Base-by-base conservation (phyloP, 2,329 filamentous ascomycete species). In the Alternaria sp. region DNA sequence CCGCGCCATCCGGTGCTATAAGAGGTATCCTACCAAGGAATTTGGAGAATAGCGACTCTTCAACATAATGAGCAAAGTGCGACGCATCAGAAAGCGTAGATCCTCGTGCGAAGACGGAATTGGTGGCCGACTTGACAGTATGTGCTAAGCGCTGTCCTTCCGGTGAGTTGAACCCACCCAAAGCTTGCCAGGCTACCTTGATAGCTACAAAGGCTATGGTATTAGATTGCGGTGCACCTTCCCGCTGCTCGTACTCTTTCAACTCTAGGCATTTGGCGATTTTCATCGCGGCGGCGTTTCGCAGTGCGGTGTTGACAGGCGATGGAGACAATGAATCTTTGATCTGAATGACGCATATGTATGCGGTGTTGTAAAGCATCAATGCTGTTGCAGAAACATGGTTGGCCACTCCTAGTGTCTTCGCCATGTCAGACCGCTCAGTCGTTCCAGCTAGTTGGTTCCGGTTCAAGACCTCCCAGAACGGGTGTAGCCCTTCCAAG, bases 161-260 rank as follows among this genome's bases (percentile, higher is more conserved):
- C 15, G 68, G 66, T 3, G 71, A 67, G 15, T 63, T 57, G 25
- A 72, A 71, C 1, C 70, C 66, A 19, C 74, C 74, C 7, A 77
- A 50, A 5, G 67, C 65, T 44, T 73, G 66, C 73, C 73, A 75
- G 5, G 73, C 73, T 2, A 74, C 59, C 51, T 71, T 74, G 2
- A 67, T 74, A 5, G 74, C 71, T 3, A 74, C 65, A 46, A 71
- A 72, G 2, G 63, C 62, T 43, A 76, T 73, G 1, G 73, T 74
- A 44, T 72, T 75, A 6, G 71, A 71, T 66, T 69, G 51, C 6
- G 51, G 36, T 43, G 51, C 51, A 54, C 36, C 51, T 9, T 43
- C 51, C 12, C 51, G 51, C 32, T 40, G 51, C 44, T 71, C 63
- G 19, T 65, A 65, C 44, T 63, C 59, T 47, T 74, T 72, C 6